Percentiles rank a stretch among this genome's conserved stretches.
Conservation (phyloP, 345 rosid species). For the Brassica rapa region DNA sequence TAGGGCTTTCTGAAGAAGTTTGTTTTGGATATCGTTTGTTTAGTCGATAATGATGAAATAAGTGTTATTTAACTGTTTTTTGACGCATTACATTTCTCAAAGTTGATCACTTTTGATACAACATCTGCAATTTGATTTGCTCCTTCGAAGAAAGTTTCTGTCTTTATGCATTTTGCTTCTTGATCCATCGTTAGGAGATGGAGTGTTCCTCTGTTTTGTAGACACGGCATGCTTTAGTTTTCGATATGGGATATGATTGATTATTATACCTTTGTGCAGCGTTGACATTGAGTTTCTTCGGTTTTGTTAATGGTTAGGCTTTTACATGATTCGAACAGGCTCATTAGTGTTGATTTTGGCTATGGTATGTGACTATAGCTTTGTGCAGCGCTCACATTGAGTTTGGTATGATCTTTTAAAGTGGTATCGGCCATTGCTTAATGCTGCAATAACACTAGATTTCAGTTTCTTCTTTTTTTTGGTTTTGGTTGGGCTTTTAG, state of each 20-base stretch:
- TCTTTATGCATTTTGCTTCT: not conserved
- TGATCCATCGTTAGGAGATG: not conserved
- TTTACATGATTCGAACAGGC: not conserved
- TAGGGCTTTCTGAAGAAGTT: slow-evolving; percentile 26
- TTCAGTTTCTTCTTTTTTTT: not conserved
- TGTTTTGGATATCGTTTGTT: slow-evolving; percentile 9
- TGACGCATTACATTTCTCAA: slow-evolving; percentile 20
- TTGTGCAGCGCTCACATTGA: not conserved
- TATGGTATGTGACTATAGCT: slow-evolving; percentile 13
- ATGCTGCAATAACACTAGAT: not conserved
- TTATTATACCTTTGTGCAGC: not conserved
- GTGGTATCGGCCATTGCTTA: slow-evolving; percentile 1
- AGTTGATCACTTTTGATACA: slow-evolving; percentile 13
- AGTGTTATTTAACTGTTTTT: slow-evolving; percentile 26
- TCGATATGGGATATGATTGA: not conserved
- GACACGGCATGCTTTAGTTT: not conserved
- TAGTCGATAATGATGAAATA: slow-evolving; percentile 39
- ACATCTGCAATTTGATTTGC: not conserved
- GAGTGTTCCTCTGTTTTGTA: not conserved
- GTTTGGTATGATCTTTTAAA: not conserved
- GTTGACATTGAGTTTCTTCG: not conserved
- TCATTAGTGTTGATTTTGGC: not conserved
- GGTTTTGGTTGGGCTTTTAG: not conserved
- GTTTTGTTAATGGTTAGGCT: not conserved
- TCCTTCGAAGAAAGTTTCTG: too few relatives aligned